Conservation (phyloP, 139 green algal species). For the Auxenochlorella pyrenoidosa region DNA sequence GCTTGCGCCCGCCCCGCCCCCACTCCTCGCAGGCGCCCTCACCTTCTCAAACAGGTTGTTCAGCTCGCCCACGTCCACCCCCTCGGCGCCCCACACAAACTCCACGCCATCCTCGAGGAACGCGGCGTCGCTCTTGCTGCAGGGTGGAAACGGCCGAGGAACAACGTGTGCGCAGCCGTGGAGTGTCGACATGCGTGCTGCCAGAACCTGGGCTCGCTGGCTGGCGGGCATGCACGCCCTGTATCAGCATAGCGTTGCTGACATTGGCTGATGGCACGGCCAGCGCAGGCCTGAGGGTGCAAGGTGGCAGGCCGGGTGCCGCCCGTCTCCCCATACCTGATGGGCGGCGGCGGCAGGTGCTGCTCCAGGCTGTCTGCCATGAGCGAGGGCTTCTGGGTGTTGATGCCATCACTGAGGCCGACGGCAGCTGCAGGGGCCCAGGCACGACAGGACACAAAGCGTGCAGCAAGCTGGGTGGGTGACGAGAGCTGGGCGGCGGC, state of each 20-base stretch:
- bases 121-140: conserved; percentile 71
- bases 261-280: too few species aligned
- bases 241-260: too few species aligned
- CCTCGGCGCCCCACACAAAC: conserved; percentile 74
- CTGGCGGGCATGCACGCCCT: not conserved
- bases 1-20: too few species aligned
- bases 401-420: conserved; percentile 35
- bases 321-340: not conserved
- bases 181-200: too few species aligned
- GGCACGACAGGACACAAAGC: not conserved
- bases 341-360: conserved; percentile 13
- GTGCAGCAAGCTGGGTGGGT: not conserved
- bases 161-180: too few species aligned
- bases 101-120: conserved; percentile 75
- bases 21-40: too few species aligned
- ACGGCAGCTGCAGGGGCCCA: not conserved
- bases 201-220: too few species aligned
- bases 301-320: not conserved
- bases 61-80: conserved; percentile 77
- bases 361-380: conserved; percentile 23
- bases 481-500: not conserved
- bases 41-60: conserved; percentile 91
- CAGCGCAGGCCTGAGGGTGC: not conserved
- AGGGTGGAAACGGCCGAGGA: not conserved
- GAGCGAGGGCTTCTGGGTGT: conserved; percentile 39